phyloP scores from a whole-genome alignment of 495 filamentous ascomycete species.

The Stereocaulon alpinum region DNA sequence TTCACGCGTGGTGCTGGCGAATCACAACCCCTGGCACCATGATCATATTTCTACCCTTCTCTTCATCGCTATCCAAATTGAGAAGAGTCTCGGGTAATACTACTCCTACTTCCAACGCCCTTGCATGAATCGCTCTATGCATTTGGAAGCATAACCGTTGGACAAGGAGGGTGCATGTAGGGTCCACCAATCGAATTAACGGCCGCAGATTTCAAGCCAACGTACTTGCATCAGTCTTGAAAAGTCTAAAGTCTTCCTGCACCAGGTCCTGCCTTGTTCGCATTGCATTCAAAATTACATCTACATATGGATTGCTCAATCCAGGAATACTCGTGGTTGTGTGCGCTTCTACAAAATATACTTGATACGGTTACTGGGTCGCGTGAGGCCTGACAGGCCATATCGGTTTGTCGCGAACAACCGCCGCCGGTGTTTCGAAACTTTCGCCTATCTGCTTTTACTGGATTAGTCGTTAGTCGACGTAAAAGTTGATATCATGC shows the following conservation, averaged over 20 bases:
- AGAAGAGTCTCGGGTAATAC: neutral
- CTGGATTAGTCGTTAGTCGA: neutral
- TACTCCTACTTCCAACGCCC: neutral
- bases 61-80: neutral
- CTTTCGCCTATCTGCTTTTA: conserved; percentile 9
- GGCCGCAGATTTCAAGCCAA: neutral
- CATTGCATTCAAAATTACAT: neutral
- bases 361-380: neutral
- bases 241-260: neutral
- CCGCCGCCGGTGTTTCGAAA: neutral
- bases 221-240: neutral
- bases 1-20: neutral
- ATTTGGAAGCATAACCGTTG: neutral
- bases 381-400: neutral
- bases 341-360: neutral
- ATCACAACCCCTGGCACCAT: neutral
- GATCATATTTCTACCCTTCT: neutral
- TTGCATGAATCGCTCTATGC: neutral
- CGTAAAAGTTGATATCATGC: conserved; percentile 1
- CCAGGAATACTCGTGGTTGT: neutral
- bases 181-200: neutral
- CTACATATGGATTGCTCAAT: neutral
- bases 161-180: neutral
- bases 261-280: neutral
- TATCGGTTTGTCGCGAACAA: neutral